phyloP scores from a whole-genome alignment of 106 monocot genomes.

The Dendrobium huoshanense region DNA sequence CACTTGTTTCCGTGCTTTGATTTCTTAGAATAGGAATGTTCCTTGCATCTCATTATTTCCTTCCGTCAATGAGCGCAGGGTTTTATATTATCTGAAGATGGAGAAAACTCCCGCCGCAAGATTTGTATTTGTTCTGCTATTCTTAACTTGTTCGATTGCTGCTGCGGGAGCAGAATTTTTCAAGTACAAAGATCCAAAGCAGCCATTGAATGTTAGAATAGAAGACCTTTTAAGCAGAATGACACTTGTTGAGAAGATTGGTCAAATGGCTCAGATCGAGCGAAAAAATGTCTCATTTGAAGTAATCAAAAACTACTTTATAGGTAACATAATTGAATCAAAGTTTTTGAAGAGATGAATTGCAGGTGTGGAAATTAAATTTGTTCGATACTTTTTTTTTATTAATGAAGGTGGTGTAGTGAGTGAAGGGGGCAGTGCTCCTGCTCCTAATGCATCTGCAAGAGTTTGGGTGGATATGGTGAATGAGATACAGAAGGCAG shows the following conservation, averaged over 20 bases:
- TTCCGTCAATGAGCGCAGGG: not conserved
- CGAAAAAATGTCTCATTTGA: conserved; percentile 18
- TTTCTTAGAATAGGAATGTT: not conserved
- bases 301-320: conserved; percentile 20
- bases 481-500: conserved; percentile 21
- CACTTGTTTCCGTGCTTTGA: not conserved
- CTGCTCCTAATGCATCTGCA: conserved; percentile 11
- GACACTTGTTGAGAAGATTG: conserved; percentile 42
- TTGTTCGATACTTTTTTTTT: not conserved
- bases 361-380: not conserved
- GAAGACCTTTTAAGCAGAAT: conserved; percentile 29
- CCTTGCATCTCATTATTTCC: not conserved
- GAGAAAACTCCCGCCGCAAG: not conserved
- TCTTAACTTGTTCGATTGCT: conserved; percentile 9
- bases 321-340: conserved; percentile 10
- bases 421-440: conserved; percentile 22
- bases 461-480: conserved; percentile 22
- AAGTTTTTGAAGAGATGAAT: not conserved
- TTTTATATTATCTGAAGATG: conserved; percentile 5
- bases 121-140: conserved; percentile 12
- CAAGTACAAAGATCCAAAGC: conserved; percentile 37
- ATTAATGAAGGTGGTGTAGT: conserved; percentile 16
- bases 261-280: conserved; percentile 46
- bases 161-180: conserved; percentile 17
- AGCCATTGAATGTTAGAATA: conserved; percentile 25